Conservation (phyloP, 306 rosid species). For the Myrica gale region DNA sequence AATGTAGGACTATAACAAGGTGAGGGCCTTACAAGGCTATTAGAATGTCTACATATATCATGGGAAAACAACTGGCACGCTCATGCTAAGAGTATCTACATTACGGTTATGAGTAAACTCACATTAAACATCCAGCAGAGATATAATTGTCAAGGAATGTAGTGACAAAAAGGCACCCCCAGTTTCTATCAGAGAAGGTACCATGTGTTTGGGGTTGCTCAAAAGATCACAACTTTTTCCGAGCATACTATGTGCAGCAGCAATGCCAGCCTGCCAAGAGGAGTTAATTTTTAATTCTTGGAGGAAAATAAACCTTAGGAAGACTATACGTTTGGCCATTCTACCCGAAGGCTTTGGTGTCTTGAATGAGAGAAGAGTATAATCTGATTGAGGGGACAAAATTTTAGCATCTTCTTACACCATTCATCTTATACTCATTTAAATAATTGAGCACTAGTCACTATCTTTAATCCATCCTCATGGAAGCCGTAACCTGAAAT, state of each 20-base stretch:
- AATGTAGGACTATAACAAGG: background rate
- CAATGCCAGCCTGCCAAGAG: constrained; percentile 74
- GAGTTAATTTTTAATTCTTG: constrained; percentile 8
- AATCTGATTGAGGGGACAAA: background rate
- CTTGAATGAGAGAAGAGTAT: background rate
- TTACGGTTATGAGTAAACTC: constrained; percentile 37
- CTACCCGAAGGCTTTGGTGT: background rate
- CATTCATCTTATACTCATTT: constrained; percentile 1
- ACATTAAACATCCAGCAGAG: constrained; percentile 71
- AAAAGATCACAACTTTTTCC: constrained; percentile 51
- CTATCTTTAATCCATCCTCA: constrained; percentile 92
- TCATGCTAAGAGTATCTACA: constrained; percentile 2
- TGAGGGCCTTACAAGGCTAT: background rate
- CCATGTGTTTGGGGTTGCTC: constrained; percentile 85
- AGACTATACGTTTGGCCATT: background rate
- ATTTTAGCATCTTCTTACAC: background rate
- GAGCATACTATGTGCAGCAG: constrained; percentile 65
- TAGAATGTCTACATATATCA: background rate
- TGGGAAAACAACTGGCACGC: background rate
- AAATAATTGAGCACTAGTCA: constrained; percentile 1
- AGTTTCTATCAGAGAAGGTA: constrained; percentile 67
- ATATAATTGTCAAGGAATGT: constrained; percentile 60
- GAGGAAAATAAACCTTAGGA: background rate
- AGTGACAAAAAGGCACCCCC: constrained; percentile 66
- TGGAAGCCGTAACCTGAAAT: constrained; percentile 92